These are phyloP conservation scores for Saccharomycopsis hybrid DNA, from an alignment of 1,139 yeast species.

Conservation along the genomic window DNA sequence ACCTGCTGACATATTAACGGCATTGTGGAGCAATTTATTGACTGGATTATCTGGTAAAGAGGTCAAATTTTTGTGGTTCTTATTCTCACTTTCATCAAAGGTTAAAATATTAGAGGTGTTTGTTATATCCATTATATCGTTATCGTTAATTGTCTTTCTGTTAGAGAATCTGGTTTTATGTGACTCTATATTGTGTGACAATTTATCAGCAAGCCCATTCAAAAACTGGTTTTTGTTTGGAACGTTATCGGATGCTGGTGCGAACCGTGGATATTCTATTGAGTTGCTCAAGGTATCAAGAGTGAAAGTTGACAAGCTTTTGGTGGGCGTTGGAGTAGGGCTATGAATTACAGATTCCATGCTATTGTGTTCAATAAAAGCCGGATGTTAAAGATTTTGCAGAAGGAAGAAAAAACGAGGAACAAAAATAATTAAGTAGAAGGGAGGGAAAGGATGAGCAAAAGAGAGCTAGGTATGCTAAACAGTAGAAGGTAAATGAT, in stretches of 20 bases:
- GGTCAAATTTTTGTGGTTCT: slow-evolving; percentile 5
- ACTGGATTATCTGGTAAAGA: slow-evolving; percentile 18
- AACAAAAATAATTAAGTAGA: no score
- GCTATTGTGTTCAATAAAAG: no score
- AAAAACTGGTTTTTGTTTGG: slow-evolving; percentile 5
- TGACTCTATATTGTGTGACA: slow-evolving; percentile 4
- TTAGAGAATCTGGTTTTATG: background rate
- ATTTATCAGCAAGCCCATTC: slow-evolving; percentile 3
- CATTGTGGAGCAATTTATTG: slow-evolving; percentile 8
- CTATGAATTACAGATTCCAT: slow-evolving; percentile 7
- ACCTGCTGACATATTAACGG: slow-evolving; percentile 2
- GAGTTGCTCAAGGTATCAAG: slow-evolving; percentile 9
- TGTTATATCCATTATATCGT: slow-evolving; percentile 4
- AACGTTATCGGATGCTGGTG: background rate
- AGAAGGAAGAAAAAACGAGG: no score
- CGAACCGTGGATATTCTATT: slow-evolving; percentile 12
- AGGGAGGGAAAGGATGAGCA: no score
- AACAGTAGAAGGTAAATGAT: no score
- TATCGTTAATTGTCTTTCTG: background rate
- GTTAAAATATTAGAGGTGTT: slow-evolving; percentile 13
- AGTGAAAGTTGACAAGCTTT: slow-evolving; percentile 8
- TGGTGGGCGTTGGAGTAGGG: slow-evolving; percentile 9
- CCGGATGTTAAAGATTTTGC: background rate
- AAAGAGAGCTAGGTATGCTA: no score
- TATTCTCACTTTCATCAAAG: background rate